These are phyloP conservation scores for Leucosporidium creatinivorum DNA, from an alignment of 768 basidiomycete species.

Conservation along the genomic window DNA sequence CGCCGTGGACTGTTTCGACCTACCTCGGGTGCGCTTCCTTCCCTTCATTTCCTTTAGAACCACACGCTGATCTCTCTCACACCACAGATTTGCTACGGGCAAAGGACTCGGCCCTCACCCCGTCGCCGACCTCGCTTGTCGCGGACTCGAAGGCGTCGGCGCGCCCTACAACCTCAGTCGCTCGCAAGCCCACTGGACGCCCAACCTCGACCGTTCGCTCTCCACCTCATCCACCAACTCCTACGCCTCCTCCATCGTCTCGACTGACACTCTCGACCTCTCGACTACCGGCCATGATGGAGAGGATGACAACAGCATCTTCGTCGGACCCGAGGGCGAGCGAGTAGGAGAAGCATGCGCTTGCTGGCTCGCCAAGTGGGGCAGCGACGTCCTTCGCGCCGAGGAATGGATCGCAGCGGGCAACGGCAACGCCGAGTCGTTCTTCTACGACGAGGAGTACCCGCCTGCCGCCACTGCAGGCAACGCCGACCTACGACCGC, in stretches of 20 bases:
- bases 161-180: background rate
- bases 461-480: background rate
- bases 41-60: background rate
- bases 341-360: constrained; percentile 85
- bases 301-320: background rate
- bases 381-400: constrained; percentile 61
- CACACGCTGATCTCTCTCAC: background rate
- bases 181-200: background rate
- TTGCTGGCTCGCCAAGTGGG: constrained; percentile 85
- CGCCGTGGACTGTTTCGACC: constrained; percentile 64
- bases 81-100: constrained; percentile 60
- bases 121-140: constrained; percentile 33
- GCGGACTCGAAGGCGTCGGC: constrained; percentile 33
- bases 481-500: background rate
- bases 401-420: constrained; percentile 48
- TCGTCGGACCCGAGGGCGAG: constrained; percentile 65
- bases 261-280: background rate
- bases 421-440: background rate
- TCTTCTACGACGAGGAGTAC: background rate
- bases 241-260: background rate
- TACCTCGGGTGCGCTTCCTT: constrained; percentile 53
- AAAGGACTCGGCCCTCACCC: constrained; percentile 47
- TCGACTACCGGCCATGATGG: background rate
- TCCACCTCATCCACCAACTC: background rate
- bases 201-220: too few relatives aligned